Percentiles rank a stretch among this genome's conserved stretches.
Evolutionary conservation across 257 asterid species (phyloP).

Genomic region (Fraxinus excelsior): DNA sequence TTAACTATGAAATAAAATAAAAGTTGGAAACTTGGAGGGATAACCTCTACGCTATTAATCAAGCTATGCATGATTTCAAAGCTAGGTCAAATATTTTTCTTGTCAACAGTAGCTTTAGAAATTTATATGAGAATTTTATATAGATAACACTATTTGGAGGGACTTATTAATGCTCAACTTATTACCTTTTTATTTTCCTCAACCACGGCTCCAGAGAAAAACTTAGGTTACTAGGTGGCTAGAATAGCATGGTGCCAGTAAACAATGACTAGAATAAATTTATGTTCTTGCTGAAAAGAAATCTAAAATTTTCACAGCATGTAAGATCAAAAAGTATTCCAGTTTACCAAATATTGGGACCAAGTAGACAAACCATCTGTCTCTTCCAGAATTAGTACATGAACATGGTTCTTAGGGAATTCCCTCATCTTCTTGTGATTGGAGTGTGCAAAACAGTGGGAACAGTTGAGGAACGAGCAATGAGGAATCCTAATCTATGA

Average conservation of each 20-base stretch:
- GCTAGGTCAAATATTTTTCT: background rate
- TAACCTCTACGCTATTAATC: background rate
- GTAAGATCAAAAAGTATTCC: background rate
- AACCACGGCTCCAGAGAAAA: background rate
- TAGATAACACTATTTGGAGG: background rate
- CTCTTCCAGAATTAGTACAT: background rate
- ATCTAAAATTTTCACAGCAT: background rate
- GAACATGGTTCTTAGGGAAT: background rate
- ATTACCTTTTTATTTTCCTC: background rate
- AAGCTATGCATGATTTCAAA: background rate
- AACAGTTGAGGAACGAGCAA: background rate
- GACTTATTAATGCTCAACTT: background rate
- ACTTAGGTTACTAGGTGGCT: background rate
- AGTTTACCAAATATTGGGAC: background rate
- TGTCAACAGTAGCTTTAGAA: conserved; percentile 5
- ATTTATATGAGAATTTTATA: conserved; percentile 1
- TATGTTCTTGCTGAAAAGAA: background rate
- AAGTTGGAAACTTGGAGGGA: background rate
- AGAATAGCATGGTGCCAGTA: background rate
- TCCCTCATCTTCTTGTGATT: background rate
- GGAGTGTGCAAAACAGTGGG: background rate
- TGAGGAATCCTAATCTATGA: background rate
- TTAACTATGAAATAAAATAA: background rate
- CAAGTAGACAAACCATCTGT: background rate
- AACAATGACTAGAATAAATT: background rate